Evolutionary conservation across 208 protist genomes (phyloP).

Genomic region (Leishmania guyanensis): DNA sequence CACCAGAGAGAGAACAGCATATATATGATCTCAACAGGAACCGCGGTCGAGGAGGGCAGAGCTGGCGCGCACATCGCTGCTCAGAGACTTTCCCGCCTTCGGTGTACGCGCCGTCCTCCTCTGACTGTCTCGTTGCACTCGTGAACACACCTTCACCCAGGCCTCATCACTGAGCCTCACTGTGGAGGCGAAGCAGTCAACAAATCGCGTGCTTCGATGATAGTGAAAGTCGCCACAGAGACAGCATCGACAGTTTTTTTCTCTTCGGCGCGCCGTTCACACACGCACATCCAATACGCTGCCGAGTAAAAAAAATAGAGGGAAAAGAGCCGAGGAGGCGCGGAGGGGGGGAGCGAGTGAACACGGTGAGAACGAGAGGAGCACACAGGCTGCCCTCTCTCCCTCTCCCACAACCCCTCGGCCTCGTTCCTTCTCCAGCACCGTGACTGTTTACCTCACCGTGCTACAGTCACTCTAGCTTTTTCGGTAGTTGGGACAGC

Average conservation of each 20-base stretch:
- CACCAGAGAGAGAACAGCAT: background rate
- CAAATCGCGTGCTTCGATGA: background rate
- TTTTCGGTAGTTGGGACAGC: background rate
- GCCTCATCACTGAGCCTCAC: background rate
- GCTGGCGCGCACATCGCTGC: background rate
- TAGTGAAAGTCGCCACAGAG: background rate
- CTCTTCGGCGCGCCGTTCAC: background rate
- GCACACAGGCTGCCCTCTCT: background rate
- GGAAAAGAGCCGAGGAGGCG: constrained; percentile 9
- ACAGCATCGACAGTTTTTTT: background rate
- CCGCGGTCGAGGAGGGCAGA: background rate
- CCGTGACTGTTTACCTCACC: background rate
- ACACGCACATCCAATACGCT: background rate
- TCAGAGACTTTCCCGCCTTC: background rate
- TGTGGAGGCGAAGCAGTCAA: background rate
- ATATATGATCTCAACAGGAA: no score
- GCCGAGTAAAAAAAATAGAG: constrained; percentile 12
- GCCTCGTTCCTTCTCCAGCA: background rate
- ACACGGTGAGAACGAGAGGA: background rate
- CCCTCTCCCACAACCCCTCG: background rate
- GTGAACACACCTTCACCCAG: background rate
- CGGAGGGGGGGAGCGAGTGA: background rate
- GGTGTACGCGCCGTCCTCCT: background rate
- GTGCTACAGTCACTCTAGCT: background rate
- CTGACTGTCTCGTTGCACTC: background rate